Percentiles rank a stretch among this genome's conserved stretches.
Evolutionary conservation across 805 yeast genomes (phyloP).

Genomic region (Ogataea pignaliae): DNA sequence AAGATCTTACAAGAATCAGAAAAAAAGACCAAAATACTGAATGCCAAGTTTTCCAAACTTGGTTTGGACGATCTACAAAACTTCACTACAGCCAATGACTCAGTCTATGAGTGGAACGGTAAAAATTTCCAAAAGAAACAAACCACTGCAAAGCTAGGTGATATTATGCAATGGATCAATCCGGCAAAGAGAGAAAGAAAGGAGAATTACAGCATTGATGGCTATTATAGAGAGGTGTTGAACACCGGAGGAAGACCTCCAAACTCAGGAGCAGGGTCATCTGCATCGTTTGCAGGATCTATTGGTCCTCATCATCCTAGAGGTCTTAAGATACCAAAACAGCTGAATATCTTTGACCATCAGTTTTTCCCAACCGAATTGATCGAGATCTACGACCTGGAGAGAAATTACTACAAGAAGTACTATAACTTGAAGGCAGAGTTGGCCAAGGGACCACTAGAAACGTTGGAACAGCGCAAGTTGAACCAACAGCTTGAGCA

Average conservation of each 20-base stretch:
- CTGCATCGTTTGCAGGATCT: too few relatives aligned
- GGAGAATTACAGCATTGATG: conserved; percentile 82
- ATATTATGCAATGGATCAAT: conserved; percentile 67
- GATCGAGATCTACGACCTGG: conserved; percentile 72
- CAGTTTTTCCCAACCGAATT: conserved; percentile 84
- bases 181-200: conserved; percentile 83
- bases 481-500: conserved; percentile 47
- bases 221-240: conserved; percentile 52
- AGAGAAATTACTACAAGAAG: conserved; percentile 71
- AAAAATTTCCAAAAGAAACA: conserved; percentile 70
- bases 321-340: conserved; percentile 82
- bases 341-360: conserved; percentile 78
- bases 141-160: conserved; percentile 28
- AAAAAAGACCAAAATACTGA: conserved; percentile 55
- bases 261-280: conserved; percentile 14
- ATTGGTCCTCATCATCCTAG: conserved; percentile 29
- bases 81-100: conserved; percentile 49
- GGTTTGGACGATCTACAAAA: conserved; percentile 77
- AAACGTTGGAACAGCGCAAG: conserved; percentile 15
- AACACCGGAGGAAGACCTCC: conserved; percentile 63
- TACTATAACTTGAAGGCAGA: conserved; percentile 63
- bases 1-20: conserved; percentile 57
- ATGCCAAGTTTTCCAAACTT: conserved; percentile 57
- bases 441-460: conserved; percentile 47
- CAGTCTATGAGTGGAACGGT: conserved; percentile 88